phyloP scores from a whole-genome alignment of 108 stramenopile species.

The Bacterosira constricta region DNA sequence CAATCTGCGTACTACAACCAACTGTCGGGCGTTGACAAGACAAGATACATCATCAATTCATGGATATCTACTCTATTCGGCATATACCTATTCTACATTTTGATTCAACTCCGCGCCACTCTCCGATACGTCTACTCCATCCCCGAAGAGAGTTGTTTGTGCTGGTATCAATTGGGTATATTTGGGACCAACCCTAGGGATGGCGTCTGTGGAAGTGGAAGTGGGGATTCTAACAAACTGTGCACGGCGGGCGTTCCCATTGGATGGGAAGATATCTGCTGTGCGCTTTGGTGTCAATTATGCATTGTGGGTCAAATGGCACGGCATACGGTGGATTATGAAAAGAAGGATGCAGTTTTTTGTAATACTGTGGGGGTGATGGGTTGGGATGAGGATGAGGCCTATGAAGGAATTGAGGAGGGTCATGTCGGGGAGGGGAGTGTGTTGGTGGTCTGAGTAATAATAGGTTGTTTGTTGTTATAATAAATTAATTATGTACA shows the following conservation, averaged over 20 bases:
- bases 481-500: neutral
- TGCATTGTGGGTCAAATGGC: constrained; percentile 78
- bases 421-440: constrained; percentile 27
- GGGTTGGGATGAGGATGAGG: constrained; percentile 48
- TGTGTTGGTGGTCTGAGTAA: constrained; percentile 31
- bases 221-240: neutral
- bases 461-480: neutral
- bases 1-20: neutral
- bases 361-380: constrained; percentile 66
- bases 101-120: constrained; percentile 33
- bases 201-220: constrained; percentile 23
- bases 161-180: constrained; percentile 16
- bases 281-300: constrained; percentile 68
- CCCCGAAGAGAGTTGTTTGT: constrained; percentile 42
- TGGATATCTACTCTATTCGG: constrained; percentile 3
- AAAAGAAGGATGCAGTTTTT: constrained; percentile 63
- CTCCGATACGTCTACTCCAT: constrained; percentile 47
- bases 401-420: constrained; percentile 28
- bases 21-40: constrained; percentile 8
- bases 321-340: constrained; percentile 85
- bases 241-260: constrained; percentile 18
- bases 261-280: constrained; percentile 82
- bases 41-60: constrained; percentile 23
- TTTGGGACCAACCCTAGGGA: constrained; percentile 24
- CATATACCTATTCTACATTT: constrained; percentile 25